Conservation (phyloP, 345 rosid species). For the Syzygium aqueum region DNA sequence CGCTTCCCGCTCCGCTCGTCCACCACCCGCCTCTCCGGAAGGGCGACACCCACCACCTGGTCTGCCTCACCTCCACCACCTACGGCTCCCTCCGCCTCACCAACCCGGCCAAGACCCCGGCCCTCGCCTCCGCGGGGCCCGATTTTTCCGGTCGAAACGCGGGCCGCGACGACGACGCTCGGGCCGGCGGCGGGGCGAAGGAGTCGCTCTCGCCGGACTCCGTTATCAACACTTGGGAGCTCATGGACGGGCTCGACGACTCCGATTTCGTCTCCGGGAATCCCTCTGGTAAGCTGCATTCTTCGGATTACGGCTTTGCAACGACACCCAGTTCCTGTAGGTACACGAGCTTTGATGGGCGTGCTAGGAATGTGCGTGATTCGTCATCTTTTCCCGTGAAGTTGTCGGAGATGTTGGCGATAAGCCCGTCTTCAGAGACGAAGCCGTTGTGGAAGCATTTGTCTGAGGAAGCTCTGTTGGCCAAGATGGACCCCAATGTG, state of each 20-base stretch:
- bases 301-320: not conserved
- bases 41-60: constrained; percentile 20
- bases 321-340: constrained; percentile 9
- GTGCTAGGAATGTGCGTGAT: not conserved
- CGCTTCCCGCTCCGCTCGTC: constrained; percentile 9
- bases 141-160: not conserved
- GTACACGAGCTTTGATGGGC: constrained; percentile 8
- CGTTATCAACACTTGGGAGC: constrained; percentile 20
- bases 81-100: constrained; percentile 21
- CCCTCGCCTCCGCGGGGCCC: not conserved
- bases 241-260: constrained; percentile 20
- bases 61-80: constrained; percentile 23
- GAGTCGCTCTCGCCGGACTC: constrained; percentile 10
- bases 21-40: constrained; percentile 15
- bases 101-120: not conserved
- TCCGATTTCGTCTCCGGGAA: not conserved
- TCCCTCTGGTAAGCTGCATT: not conserved
- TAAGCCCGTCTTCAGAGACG: constrained; percentile 1
- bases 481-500: constrained; percentile 14
- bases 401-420: not conserved
- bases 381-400: not conserved
- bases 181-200: not conserved
- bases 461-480: constrained; percentile 14
- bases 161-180: not conserved
- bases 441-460: constrained; percentile 20